Conservation (phyloP, 2,329 filamentous ascomycete genomes). For the Allantophomopsis lycopodina region DNA sequence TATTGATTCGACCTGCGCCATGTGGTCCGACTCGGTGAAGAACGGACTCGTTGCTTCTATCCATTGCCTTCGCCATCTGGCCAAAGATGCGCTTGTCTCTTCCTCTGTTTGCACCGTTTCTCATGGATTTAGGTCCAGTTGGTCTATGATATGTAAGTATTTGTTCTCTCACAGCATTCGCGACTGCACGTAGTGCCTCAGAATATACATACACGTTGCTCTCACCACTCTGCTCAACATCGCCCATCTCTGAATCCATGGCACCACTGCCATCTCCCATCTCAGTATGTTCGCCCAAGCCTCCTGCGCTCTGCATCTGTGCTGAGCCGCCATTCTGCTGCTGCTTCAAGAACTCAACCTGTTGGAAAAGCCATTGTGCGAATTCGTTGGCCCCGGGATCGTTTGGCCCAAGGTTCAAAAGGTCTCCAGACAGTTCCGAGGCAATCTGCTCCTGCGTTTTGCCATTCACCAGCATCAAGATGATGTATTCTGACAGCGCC, state of each 20-base stretch:
- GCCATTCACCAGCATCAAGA: slow-evolving; percentile 92
- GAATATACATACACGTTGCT: slow-evolving; percentile 38
- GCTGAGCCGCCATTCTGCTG: slow-evolving; percentile 38
- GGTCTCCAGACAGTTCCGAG: slow-evolving; percentile 72
- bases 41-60: slow-evolving; percentile 59
- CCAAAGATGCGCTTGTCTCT: slow-evolving; percentile 75
- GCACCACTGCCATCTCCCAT: slow-evolving; percentile 32
- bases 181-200: slow-evolving; percentile 3
- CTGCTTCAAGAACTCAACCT: slow-evolving; percentile 55
- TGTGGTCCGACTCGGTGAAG: slow-evolving; percentile 69
- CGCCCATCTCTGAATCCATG: slow-evolving; percentile 63
- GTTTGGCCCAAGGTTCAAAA: slow-evolving; percentile 70
- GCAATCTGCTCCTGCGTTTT: slow-evolving; percentile 87
- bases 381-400: slow-evolving; percentile 76
- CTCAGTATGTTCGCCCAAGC: slow-evolving; percentile 35
- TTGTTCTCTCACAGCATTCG: slow-evolving; percentile 2
- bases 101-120: slow-evolving; percentile 41
- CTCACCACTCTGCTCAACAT: slow-evolving; percentile 29
- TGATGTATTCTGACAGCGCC: slow-evolving; percentile 87
- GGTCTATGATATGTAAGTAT: slow-evolving; percentile 48
- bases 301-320: slow-evolving; percentile 8
- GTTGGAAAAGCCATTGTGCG: slow-evolving; percentile 84
- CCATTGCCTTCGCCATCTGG: slow-evolving; percentile 72
- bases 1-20: slow-evolving; percentile 69
- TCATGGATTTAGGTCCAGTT: slow-evolving; percentile 91